Percentiles rank a stretch among this genome's conserved stretches.
phyloP scores from a whole-genome alignment of 805 yeast species.

The Jamesozyma gamospora region DNA sequence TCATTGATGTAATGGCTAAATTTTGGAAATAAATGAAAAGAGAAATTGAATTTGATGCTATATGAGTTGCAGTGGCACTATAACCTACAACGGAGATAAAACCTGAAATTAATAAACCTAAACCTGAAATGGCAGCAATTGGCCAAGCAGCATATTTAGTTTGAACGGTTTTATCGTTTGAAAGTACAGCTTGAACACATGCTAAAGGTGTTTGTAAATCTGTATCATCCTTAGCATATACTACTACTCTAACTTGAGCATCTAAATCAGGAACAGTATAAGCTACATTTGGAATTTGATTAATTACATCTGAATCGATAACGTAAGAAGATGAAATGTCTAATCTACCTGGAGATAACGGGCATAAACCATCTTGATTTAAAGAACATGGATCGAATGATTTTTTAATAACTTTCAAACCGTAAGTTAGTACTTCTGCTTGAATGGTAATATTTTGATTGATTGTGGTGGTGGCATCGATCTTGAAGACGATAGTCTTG shows the following conservation, averaged over 20 bases:
- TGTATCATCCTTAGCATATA: constrained; percentile 42
- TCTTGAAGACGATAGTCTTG: constrained; percentile 49
- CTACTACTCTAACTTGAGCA: constrained; percentile 73
- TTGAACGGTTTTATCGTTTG: constrained; percentile 90
- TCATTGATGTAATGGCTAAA: constrained; percentile 85
- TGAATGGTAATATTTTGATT: constrained; percentile 61
- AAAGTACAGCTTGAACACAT: constrained; percentile 79
- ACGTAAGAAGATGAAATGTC: constrained; percentile 48
- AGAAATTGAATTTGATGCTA: constrained; percentile 92
- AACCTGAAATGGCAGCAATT: constrained; percentile 80
- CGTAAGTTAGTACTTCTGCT: constrained; percentile 66
- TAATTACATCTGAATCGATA: constrained; percentile 34
- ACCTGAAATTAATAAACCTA: constrained; percentile 83
- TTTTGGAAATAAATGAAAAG: constrained; percentile 90
- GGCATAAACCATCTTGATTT: constrained; percentile 55
- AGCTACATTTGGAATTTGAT: constrained; percentile 69
- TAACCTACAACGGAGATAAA: constrained; percentile 81
- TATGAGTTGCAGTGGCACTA: constrained; percentile 88
- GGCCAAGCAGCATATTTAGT: constrained; percentile 93
- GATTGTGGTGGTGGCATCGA: constrained; percentile 72
- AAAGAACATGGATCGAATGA: constrained; percentile 58
- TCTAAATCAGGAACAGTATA: constrained; percentile 90
- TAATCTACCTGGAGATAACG: constrained; percentile 78
- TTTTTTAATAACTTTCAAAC: constrained; percentile 50
- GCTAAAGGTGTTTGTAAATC: constrained; percentile 47